Base-by-base conservation (phyloP, 805 yeast genomes). In the Teunomyces atbi region DNA sequence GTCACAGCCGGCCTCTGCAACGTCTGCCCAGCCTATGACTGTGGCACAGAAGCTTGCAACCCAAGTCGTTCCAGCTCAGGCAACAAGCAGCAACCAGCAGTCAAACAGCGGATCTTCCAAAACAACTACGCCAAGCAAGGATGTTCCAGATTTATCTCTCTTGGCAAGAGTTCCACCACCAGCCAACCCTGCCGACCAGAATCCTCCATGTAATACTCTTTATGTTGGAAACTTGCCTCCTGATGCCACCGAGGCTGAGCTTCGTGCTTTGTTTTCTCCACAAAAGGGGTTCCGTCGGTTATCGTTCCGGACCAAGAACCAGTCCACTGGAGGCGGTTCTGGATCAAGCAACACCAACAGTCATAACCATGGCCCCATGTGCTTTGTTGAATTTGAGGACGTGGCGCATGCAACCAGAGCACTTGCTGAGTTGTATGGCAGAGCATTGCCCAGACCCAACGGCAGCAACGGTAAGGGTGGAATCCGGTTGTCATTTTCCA, bases 361-460 rank as follows among this genome's bases (percentile, higher is more conserved):
- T 36, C 71, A 68, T 48, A 78, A 80, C 54, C 95, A 86, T 69
- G 98, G 99, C 4, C 99, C 99, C 45, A 94, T 94, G 98, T 94
- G 99, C 67, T 94, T 94, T 75, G 99, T 94, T 45, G 99, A 94
- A 72, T 94, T 94, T 71, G 99, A 94, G 57, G 97, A 92, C 64
- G 96, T 94, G 44, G 84, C 86, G 3, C 86, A 81, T 66, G 99
- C 99, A 1, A 89, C 98, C 1, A 78, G 89, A 58, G 97, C 98
- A 0, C 74, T 94, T 49, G 96, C 96, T 27, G 97, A 91, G 67
- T 73, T 94, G 41, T 94, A 94, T 62, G 99, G 99, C 12, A 77
- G 94, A 52, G 89, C 94, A 8, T 76, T 94, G 58, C 95, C 96
- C 26, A 79, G 97, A 60, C 79, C 89, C 3, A 83, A 83, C 44